Percentiles rank a stretch among this genome's conserved stretches.
Conservation (phyloP, 129 eudicot species). For the Rutidosis leptorrhynchoides region DNA sequence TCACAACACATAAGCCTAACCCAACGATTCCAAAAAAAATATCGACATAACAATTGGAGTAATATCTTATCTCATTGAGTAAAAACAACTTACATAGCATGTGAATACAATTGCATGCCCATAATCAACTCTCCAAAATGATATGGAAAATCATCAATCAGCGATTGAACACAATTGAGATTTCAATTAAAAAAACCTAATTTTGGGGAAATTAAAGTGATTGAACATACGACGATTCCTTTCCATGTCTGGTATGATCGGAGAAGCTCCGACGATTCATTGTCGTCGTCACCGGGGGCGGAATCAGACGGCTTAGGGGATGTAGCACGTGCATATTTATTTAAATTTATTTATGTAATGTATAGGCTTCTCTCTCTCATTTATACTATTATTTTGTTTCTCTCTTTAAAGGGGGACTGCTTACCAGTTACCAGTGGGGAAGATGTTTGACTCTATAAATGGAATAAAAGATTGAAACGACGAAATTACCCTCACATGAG, state of each 20-base stretch:
- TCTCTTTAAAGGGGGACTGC: conserved; percentile 24
- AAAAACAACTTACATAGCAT: conserved; percentile 49
- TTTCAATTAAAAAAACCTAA: neutral
- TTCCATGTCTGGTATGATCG: conserved; percentile 58
- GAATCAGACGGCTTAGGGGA: conserved; percentile 42
- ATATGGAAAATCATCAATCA: conserved; percentile 56
- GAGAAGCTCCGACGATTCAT: conserved; percentile 30
- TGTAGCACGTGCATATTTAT: conserved; percentile 48
- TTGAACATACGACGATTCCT: conserved; percentile 51
- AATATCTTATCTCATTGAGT: conserved; percentile 13
- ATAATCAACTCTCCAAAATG: conserved; percentile 52
- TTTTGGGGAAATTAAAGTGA: neutral
- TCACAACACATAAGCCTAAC: conserved; percentile 1
- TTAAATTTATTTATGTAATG: neutral
- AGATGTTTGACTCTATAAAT: conserved; percentile 29
- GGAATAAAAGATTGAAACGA: conserved; percentile 13
- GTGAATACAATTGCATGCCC: conserved; percentile 49
- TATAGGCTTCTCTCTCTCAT: conserved; percentile 20
- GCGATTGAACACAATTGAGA: neutral
- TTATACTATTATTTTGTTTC: neutral
- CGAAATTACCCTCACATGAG: too few relatives aligned
- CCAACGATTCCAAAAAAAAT: conserved; percentile 12
- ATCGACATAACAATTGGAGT: neutral
- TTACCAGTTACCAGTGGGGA: conserved; percentile 26
- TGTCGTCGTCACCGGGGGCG: conserved; percentile 28